A percentile compares a stretch with the other conserved stretches of the same genome.
Conservation (phyloP, 2,329 filamentous ascomycete species). For the Mycosphaerella arachidis region DNA sequence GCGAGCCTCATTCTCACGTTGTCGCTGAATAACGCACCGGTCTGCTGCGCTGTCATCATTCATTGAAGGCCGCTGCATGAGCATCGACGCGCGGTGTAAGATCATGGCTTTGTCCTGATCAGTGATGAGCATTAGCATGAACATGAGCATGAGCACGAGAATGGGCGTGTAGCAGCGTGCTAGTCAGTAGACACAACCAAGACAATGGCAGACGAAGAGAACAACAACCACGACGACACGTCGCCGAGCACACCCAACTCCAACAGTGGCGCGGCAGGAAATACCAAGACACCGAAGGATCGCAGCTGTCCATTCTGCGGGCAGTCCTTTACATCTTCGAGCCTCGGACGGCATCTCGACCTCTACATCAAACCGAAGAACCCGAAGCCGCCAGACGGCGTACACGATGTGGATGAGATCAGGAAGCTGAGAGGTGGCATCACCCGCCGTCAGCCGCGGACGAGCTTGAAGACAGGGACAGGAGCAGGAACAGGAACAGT, state of each 20-base stretch:
- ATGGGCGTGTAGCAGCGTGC: neutral
- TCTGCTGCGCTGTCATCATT: neutral
- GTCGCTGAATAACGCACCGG: neutral
- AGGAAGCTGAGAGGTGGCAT: slow-evolving; percentile 76
- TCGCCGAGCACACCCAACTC: slow-evolving; percentile 24
- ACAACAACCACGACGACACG: slow-evolving; percentile 20
- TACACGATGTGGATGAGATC: slow-evolving; percentile 89
- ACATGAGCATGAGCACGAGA: neutral
- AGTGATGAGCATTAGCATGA: neutral
- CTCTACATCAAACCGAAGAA: slow-evolving; percentile 93
- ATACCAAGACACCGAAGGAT: slow-evolving; percentile 59
- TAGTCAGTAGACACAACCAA: neutral
- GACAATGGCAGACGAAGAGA: slow-evolving; percentile 11
- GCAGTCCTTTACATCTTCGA: slow-evolving; percentile 88
- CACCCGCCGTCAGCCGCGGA: slow-evolving; percentile 76
- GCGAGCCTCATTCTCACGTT: neutral
- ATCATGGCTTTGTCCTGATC: neutral
- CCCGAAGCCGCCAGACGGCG: slow-evolving; percentile 76
- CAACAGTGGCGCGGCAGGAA: slow-evolving; percentile 10
- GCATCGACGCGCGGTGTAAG: neutral
- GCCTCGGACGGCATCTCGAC: slow-evolving; percentile 86
- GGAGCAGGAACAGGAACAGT: slow-evolving; percentile 10
- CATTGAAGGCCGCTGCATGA: neutral
- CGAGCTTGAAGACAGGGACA: slow-evolving; percentile 20
- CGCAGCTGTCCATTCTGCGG: slow-evolving; percentile 83